Evolutionary conservation across 2,329 filamentous ascomycete species (phyloP).

Genomic region (Colletotrichum sojae): DNA sequence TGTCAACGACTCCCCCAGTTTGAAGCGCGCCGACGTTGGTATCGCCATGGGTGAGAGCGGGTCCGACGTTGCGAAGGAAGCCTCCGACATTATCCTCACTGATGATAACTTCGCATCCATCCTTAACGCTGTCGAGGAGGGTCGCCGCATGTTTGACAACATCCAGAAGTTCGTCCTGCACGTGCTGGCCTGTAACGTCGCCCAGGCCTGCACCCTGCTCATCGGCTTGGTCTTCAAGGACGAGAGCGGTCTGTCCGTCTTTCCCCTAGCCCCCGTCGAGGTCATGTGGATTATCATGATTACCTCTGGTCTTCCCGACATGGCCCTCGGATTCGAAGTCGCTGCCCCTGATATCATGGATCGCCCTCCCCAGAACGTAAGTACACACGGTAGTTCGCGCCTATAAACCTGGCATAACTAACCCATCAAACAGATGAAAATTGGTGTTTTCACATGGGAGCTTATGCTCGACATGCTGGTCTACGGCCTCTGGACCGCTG

Average conservation of each 20-base stretch:
- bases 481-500: conserved; percentile 77
- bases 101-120: conserved; percentile 82
- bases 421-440: conserved; percentile 48
- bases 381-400: conserved; percentile 44
- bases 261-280: conserved; percentile 80
- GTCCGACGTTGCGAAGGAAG: conserved; percentile 80
- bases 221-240: conserved; percentile 82
- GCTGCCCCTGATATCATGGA: conserved; percentile 78
- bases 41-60: conserved; percentile 80
- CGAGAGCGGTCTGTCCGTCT: conserved; percentile 72
- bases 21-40: conserved; percentile 78
- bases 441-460: conserved; percentile 76
- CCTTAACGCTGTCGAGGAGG: conserved; percentile 79
- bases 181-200: conserved; percentile 77
- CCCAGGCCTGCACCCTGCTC: conserved; percentile 76
- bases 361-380: conserved; percentile 76
- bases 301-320: conserved; percentile 80
- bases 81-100: conserved; percentile 77
- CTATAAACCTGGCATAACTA: background rate
- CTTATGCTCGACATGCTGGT: conserved; percentile 76
- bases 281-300: conserved; percentile 87
- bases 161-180: conserved; percentile 82
- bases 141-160: conserved; percentile 79
- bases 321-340: conserved; percentile 80
- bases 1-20: conserved; percentile 78